phyloP scores from a whole-genome alignment of 2,329 filamentous ascomycete species.

The Penicillium sp. region DNA sequence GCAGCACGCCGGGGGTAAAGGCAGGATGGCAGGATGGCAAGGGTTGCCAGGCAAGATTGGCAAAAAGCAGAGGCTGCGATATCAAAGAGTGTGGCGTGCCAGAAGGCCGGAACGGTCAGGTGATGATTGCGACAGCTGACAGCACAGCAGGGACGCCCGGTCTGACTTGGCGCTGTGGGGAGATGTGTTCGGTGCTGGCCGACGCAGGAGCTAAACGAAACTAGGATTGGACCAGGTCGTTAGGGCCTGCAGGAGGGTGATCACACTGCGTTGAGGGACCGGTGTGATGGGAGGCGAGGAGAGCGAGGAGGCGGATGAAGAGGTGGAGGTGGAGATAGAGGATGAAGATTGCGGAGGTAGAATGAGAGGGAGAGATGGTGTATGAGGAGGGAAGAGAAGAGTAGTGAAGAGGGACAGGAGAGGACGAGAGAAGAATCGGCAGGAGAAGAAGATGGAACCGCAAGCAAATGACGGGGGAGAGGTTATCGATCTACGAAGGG shows the following conservation, averaged over 20 bases:
- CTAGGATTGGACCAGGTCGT: conserved; percentile 19
- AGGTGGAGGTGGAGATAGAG: neutral
- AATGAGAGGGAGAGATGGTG: conserved; percentile 11
- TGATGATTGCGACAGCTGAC: conserved; percentile 30
- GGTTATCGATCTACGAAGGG: conserved; percentile 33
- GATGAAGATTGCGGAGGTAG: conserved; percentile 3
- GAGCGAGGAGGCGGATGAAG: conserved; percentile 6
- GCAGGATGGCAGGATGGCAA: neutral
- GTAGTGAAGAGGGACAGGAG: conserved; percentile 3
- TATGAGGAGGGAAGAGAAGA: conserved; percentile 4
- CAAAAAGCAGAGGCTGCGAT: conserved; percentile 3
- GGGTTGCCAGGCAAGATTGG: neutral
- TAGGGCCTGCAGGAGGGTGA: conserved; percentile 27
- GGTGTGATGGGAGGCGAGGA: conserved; percentile 5
- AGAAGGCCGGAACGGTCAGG: conserved; percentile 23
- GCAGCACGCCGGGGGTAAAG: neutral
- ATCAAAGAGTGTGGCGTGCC: conserved; percentile 25
- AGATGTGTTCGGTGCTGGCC: conserved; percentile 7
- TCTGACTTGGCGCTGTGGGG: conserved; percentile 20
- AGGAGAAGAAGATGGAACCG: conserved; percentile 5
- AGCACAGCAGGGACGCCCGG: conserved; percentile 17
- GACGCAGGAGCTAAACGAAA: conserved; percentile 11
- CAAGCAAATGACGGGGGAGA: conserved; percentile 21
- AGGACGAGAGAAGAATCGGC: conserved; percentile 1
- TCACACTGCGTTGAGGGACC: conserved; percentile 15